A percentile compares a stretch with the other conserved stretches of the same genome.
Conservation (phyloP, 805 yeast species). For the Zygosaccharomyces kombuchaensis region DNA sequence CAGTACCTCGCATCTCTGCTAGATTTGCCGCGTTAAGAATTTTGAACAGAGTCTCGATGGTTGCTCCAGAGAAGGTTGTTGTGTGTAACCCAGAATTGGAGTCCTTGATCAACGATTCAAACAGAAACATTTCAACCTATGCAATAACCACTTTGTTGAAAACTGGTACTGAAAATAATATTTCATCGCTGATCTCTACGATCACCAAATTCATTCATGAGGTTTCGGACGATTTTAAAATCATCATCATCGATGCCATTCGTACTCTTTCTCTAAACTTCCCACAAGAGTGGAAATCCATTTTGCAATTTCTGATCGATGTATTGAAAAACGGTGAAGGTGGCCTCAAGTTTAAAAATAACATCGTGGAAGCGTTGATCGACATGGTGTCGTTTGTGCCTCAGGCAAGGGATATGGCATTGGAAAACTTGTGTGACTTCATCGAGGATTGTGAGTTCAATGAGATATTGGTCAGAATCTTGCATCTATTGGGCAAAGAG, state of each 20-base stretch:
- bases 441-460: slow-evolving; percentile 98
- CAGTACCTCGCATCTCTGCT: slow-evolving; percentile 86
- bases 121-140: slow-evolving; percentile 90
- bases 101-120: slow-evolving; percentile 77
- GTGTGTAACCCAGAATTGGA: slow-evolving; percentile 84
- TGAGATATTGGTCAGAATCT: slow-evolving; percentile 85
- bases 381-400: slow-evolving; percentile 88
- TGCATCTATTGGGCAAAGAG: slow-evolving; percentile 88
- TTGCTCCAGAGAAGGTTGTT: slow-evolving; percentile 71
- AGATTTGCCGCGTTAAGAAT: slow-evolving; percentile 92
- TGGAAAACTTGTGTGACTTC: slow-evolving; percentile 89
- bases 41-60: slow-evolving; percentile 77
- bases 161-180: slow-evolving; percentile 87
- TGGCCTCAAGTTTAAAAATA: slow-evolving; percentile 75
- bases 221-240: slow-evolving; percentile 91
- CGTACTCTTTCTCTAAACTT: slow-evolving; percentile 87
- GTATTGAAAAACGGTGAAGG: slow-evolving; percentile 83
- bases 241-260: slow-evolving; percentile 92
- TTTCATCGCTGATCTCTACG: slow-evolving; percentile 82
- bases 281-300: slow-evolving; percentile 82
- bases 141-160: slow-evolving; percentile 94
- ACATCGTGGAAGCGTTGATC: slow-evolving; percentile 87
- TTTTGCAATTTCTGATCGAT: slow-evolving; percentile 77
- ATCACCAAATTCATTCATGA: slow-evolving; percentile 88
- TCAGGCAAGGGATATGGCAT: slow-evolving; percentile 71